These are phyloP conservation scores for Dipodascopsis uninucleata DNA, from an alignment of 805 yeast species.

Conservation along the genomic window DNA sequence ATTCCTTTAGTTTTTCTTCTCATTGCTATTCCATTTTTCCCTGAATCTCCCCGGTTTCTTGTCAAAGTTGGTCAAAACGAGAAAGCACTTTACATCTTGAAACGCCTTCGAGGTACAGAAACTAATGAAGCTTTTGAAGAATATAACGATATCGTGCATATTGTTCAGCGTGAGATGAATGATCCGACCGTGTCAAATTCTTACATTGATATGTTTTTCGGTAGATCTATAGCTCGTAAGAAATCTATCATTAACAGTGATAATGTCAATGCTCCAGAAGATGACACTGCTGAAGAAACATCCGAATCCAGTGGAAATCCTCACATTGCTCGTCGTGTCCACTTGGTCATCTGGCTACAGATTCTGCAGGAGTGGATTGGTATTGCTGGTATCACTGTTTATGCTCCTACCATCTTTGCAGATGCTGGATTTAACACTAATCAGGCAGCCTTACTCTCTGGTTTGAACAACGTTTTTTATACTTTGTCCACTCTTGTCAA, in stretches of 20 bases:
- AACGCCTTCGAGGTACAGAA: conserved; percentile 5
- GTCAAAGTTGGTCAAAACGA: conserved; percentile 65
- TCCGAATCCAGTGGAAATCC: conserved; percentile 33
- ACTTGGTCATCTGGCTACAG: conserved; percentile 36
- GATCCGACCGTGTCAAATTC: conserved; percentile 32
- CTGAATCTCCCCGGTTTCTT: conserved; percentile 79
- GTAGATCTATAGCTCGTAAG: conserved; percentile 36
- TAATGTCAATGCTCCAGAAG: conserved; percentile 9
- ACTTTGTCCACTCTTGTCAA: conserved; percentile 14
- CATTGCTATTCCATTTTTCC: conserved; percentile 51
- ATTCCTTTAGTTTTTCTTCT: conserved; percentile 59
- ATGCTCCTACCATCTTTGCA: conserved; percentile 11
- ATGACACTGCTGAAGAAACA: conserved; percentile 39
- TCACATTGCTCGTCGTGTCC: conserved; percentile 10
- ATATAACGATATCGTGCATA: conserved; percentile 6
- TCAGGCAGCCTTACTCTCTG: conserved; percentile 9
- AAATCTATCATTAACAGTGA: background rate
- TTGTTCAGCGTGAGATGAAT: conserved; percentile 17
- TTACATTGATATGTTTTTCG: conserved; percentile 39
- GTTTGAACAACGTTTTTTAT: conserved; percentile 16
- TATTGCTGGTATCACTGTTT: conserved; percentile 38
- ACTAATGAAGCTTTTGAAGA: conserved; percentile 6
- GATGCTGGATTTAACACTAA: conserved; percentile 7
- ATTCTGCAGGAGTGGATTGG: conserved; percentile 43
- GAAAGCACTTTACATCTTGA: conserved; percentile 45